Conservation (phyloP, 2,329 filamentous ascomycete genomes). For the Xylaria sp. region DNA sequence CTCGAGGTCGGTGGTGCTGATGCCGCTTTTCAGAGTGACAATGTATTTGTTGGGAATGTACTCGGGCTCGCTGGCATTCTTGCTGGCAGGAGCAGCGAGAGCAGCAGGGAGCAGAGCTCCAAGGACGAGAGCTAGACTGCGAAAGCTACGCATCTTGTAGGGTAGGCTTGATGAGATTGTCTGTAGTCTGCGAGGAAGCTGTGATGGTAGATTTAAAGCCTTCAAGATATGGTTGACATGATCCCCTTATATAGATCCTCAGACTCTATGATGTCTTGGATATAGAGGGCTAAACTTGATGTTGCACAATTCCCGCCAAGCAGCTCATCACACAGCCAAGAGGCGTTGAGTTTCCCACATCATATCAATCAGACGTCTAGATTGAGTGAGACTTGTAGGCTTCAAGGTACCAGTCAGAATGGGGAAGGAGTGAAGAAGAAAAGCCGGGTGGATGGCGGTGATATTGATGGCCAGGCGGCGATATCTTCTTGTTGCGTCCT, state of each 20-base stretch:
- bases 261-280: slow-evolving; percentile 14
- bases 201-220: slow-evolving; percentile 15
- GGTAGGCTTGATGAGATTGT: slow-evolving; percentile 10
- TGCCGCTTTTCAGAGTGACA: slow-evolving; percentile 47
- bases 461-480: slow-evolving; percentile 20
- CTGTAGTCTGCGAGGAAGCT: slow-evolving; percentile 24
- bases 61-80: slow-evolving; percentile 38
- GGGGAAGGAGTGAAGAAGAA: slow-evolving; percentile 42
- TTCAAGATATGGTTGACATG: slow-evolving; percentile 8
- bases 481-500: slow-evolving; percentile 27
- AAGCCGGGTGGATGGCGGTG: slow-evolving; percentile 17
- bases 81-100: slow-evolving; percentile 45
- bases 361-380: slow-evolving; percentile 32
- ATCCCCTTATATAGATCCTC: slow-evolving; percentile 33
- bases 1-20: slow-evolving; percentile 49
- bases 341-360: slow-evolving; percentile 40
- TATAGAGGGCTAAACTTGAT: slow-evolving; percentile 10
- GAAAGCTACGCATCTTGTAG: slow-evolving; percentile 46
- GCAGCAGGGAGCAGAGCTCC: slow-evolving; percentile 48
- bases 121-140: slow-evolving; percentile 47
- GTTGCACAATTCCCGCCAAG: slow-evolving; percentile 37
- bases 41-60: slow-evolving; percentile 51
- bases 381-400: slow-evolving; percentile 24
- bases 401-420: slow-evolving; percentile 40
- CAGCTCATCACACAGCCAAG: slow-evolving; percentile 34